Evolutionary conservation across 495 filamentous ascomycete species (phyloP), one percentile per base, ranked within the genome.

Genomic region (Emericellopsis terricola): DNA sequence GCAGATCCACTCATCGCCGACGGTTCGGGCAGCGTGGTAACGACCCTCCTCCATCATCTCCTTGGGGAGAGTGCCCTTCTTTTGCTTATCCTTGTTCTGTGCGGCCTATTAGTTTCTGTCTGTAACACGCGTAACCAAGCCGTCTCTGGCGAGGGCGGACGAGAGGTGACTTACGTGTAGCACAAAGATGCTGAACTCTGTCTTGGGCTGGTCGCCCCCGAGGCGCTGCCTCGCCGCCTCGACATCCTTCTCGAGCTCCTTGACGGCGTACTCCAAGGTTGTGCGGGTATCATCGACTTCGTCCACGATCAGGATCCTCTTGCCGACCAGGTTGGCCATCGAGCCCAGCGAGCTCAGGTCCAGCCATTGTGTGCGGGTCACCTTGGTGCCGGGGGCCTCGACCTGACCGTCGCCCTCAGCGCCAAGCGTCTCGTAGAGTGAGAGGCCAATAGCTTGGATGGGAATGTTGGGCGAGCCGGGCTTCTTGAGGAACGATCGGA

Each of bases 201-300:
- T 91, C 67, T 78, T 76, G 21, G 33, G 33, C 53, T 76, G 69
- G 24, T 64, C 49, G 19, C 43, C 48, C 29, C 82, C 82, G 17
- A 83, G 51, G 48, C 73, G 70, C 53, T 75, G 68, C 41, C 79
- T 68, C 17, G 83, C 84, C 31, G 62, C 45, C 62, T 86, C 70
- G n/a, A 96, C 89, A 48, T 99, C 89, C 66, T 94, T 94, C 62
- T 89, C 69, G 38, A 99, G 65, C 61, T 99, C 89, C 49, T 76
- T 73, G 26, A 99, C 87, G 19, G 91, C 91, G 47, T 96, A 99
- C 54, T 96, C 83, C 32, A 99, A 65, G 4, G 89, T 99, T 10
- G 89, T 99, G 43, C 89, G 71, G 19, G 89, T 96, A 55, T 99
- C 89, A 53, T 99, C 89, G 8, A 99, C 89, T 66, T 99, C 89